Percentiles rank a stretch among this genome's conserved stretches.
Evolutionary conservation across 1,139 yeast genomes (phyloP).

Genomic region (Magnusiomyces suaveolens): DNA sequence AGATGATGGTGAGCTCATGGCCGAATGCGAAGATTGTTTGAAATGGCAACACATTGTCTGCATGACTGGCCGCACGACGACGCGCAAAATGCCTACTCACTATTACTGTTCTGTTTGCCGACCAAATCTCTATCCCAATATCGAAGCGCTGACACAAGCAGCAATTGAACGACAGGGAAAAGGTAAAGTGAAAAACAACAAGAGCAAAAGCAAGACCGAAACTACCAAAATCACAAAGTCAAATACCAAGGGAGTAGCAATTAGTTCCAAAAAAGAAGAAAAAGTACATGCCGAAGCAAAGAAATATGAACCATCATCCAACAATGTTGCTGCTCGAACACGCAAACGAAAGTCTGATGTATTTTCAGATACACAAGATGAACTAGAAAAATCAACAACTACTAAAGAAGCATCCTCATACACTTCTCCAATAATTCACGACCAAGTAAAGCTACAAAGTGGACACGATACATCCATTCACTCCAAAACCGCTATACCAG

Average conservation of each 20-base stretch:
- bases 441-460: neutral
- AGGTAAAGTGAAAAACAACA: neutral
- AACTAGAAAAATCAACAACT: neutral
- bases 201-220: neutral
- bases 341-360: neutral
- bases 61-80: conserved; percentile 45
- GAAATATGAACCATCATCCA: neutral
- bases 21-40: conserved; percentile 66
- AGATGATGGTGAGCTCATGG: conserved; percentile 57
- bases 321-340: neutral
- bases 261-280: no score
- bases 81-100: conserved; percentile 36
- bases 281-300: neutral
- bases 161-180: neutral
- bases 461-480: neutral
- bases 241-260: neutral
- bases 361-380: neutral
- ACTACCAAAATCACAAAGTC: neutral
- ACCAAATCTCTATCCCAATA: conserved; percentile 33
- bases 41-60: conserved; percentile 84
- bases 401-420: neutral
- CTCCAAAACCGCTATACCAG: no score
- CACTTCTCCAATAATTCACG: neutral
- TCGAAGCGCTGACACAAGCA: conserved; percentile 13
- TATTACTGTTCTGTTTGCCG: conserved; percentile 47